A percentile compares a stretch with the other conserved stretches of the same genome.
Conservation (phyloP, 176 grass and related monocot genomes). For the Alloteropsis semialata region DNA sequence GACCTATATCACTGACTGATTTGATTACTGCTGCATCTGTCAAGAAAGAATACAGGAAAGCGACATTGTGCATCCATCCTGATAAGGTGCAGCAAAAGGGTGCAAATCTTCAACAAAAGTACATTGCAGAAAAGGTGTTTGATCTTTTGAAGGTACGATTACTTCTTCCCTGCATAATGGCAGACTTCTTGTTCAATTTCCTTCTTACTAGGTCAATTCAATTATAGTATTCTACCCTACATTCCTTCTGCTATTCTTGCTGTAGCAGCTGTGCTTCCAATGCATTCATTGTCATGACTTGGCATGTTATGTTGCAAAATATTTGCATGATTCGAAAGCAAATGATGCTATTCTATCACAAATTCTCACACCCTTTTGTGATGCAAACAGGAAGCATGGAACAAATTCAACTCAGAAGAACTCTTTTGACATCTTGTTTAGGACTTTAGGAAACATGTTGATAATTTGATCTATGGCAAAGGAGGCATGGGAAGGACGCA, state of each 20-base stretch:
- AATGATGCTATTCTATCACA: background rate
- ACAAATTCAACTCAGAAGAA: constrained; percentile 46
- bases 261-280: background rate
- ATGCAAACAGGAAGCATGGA: constrained; percentile 46
- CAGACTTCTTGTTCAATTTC: background rate
- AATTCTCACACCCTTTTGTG: background rate
- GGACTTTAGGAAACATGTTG: background rate
- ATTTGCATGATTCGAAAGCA: background rate
- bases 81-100: constrained; percentile 65
- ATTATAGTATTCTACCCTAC: background rate
- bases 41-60: constrained; percentile 61
- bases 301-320: background rate
- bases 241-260: background rate
- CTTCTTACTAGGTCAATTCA: background rate
- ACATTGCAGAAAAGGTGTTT: constrained; percentile 64
- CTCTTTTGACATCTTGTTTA: constrained; percentile 23
- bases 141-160: constrained; percentile 56
- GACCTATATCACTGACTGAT: constrained; percentile 55
- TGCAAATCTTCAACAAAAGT: constrained; percentile 62
- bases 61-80: constrained; percentile 63
- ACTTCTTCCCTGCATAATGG: background rate
- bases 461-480: background rate
- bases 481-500: background rate
- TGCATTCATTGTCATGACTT: background rate
- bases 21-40: constrained; percentile 50